Percentiles rank a stretch among this genome's conserved stretches.
phyloP scores from a whole-genome alignment of 768 basidiomycete species.

The Boletus patriciae region DNA sequence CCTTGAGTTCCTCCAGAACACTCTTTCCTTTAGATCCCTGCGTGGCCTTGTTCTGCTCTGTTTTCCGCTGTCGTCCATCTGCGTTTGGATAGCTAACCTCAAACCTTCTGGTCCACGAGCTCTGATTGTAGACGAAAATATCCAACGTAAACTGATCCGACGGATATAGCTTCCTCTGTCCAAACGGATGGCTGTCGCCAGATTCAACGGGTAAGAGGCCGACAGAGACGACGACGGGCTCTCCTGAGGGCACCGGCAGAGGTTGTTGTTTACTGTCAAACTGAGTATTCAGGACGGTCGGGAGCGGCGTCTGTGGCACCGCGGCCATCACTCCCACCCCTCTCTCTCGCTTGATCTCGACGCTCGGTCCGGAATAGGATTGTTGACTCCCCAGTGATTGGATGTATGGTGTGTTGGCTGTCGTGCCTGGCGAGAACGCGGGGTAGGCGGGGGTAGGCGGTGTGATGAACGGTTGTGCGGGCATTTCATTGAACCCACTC shows the following conservation, averaged over 20 bases:
- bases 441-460: slow-evolving; percentile 76
- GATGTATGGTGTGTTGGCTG: slow-evolving; percentile 53
- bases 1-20: slow-evolving; percentile 28
- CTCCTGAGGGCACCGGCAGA: slow-evolving; percentile 34
- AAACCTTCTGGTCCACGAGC: slow-evolving; percentile 70
- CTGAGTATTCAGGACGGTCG: slow-evolving; percentile 44
- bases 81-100: slow-evolving; percentile 70
- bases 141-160: slow-evolving; percentile 77
- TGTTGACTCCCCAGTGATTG: slow-evolving; percentile 53
- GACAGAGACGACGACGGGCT: slow-evolving; percentile 70
- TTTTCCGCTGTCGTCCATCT: slow-evolving; percentile 42
- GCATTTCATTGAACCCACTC: slow-evolving; percentile 6
- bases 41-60: slow-evolving; percentile 27
- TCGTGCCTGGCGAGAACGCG: slow-evolving; percentile 50
- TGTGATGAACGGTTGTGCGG: slow-evolving; percentile 20
- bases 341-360: slow-evolving; percentile 68
- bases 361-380: slow-evolving; percentile 51
- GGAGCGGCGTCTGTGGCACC: slow-evolving; percentile 56
- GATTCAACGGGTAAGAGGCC: slow-evolving; percentile 42
- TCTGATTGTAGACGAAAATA: slow-evolving; percentile 86
- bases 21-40: slow-evolving; percentile 21
- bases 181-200: slow-evolving; percentile 9
- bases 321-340: slow-evolving; percentile 36
- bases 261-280: slow-evolving; percentile 35
- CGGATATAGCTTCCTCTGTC: slow-evolving; percentile 60